A percentile compares a stretch with the other conserved stretches of the same genome.
Evolutionary conservation across 2,329 filamentous ascomycete genomes (phyloP).

Genomic region (Aspergillus jensenii): DNA sequence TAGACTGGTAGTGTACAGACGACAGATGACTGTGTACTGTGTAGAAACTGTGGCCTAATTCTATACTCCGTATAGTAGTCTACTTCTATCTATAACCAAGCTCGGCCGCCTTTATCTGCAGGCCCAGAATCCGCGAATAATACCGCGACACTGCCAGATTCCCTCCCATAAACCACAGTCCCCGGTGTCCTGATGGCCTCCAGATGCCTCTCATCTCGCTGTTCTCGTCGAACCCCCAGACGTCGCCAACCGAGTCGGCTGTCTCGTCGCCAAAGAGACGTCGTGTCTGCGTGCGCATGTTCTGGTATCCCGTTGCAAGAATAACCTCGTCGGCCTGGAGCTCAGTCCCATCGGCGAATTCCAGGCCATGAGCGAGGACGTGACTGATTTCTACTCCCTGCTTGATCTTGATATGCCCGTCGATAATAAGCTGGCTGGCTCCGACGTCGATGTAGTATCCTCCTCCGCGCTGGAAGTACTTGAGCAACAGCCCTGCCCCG

Average conservation of each 20-base stretch:
- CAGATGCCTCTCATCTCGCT: conserved; percentile 61
- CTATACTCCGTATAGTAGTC: too few relatives aligned
- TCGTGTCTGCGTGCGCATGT: conserved; percentile 65
- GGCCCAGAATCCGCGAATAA: conserved; percentile 54
- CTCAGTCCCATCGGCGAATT: conserved; percentile 58
- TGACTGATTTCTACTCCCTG: conserved; percentile 59
- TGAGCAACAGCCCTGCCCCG: conserved; percentile 57
- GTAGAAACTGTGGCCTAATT: too few relatives aligned
- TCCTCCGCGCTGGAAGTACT: conserved; percentile 66
- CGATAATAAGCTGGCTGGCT: conserved; percentile 59
- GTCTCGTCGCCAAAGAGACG: conserved; percentile 64
- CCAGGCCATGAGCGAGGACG: conserved; percentile 50
- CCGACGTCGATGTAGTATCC: conserved; percentile 73
- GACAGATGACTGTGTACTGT: too few relatives aligned
- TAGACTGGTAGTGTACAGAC: too few relatives aligned
- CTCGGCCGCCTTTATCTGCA: conserved; percentile 51
- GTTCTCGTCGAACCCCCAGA: conserved; percentile 63
- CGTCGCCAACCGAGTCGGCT: conserved; percentile 57
- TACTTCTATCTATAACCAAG: not conserved
- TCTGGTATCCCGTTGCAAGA: conserved; percentile 60
- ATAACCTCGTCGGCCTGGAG: conserved; percentile 65
- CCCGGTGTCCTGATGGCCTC: conserved; percentile 62
- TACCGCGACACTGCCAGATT: conserved; percentile 64
- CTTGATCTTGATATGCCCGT: conserved; percentile 65
- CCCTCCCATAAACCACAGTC: conserved; percentile 68